Conservation (phyloP, 495 filamentous ascomycete species). For the Chaetomidium leptoderma region DNA sequence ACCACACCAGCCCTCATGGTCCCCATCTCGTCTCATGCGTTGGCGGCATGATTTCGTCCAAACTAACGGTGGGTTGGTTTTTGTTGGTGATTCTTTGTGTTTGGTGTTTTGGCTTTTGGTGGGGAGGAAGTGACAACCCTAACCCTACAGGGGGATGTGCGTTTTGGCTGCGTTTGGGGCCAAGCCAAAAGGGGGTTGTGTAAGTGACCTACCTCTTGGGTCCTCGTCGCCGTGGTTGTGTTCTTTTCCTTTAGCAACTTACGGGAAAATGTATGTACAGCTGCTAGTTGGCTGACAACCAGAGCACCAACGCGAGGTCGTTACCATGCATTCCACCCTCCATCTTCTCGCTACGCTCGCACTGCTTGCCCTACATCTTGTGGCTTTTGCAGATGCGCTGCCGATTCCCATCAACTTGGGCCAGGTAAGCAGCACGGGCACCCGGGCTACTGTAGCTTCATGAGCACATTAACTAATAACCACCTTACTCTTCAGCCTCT, state of each 20-base stretch:
- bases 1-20: too few species aligned
- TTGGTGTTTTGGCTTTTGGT: background rate
- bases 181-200: too few species aligned
- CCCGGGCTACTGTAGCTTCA: background rate
- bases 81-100: background rate
- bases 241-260: too few species aligned
- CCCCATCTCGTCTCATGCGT: too few species aligned
- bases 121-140: background rate
- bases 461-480: background rate
- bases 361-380: background rate
- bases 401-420: background rate
- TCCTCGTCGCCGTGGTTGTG: too few species aligned
- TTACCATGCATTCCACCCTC: background rate
- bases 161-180: conserved; percentile 7
- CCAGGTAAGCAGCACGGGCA: background rate
- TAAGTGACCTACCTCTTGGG: too few species aligned
- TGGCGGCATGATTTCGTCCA: too few species aligned
- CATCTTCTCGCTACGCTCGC: background rate
- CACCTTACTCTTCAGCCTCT: too few species aligned
- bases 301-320: too few species aligned
- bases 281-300: too few species aligned
- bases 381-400: background rate
- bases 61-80: background rate
- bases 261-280: too few species aligned
- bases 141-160: conserved; percentile 6